Evolutionary conservation across 768 basidiomycete genomes (phyloP), one percentile per base, ranked within the genome.

Genomic region (Atractiella rhizophila): DNA sequence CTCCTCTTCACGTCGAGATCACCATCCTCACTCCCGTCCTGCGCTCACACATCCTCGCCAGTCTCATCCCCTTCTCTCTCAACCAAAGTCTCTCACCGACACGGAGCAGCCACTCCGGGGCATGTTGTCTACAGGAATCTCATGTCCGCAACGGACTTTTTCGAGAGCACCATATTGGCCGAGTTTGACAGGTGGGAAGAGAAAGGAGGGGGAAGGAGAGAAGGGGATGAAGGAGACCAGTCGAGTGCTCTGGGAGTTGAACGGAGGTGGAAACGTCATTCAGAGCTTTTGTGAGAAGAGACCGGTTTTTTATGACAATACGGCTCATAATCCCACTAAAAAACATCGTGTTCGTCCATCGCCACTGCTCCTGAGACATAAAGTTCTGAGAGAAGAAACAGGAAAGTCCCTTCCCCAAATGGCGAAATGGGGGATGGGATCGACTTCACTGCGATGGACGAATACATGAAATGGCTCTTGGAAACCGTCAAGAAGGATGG

Each of bases 241-340:
- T 5, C 70, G 70, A 41, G 69, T 78, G 0, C 75, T 78, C 52
- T 94, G 83, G 83, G 70, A 76, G 47, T 70, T 91, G 24, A 50
- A 40, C 27, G 28, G 48, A 28, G 76, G 81, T 43, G 86, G 80
- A 80, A 86, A 88, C 59, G 72, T 91, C 65, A 80, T 80, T 1
- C 75, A 81, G 48, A 74, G 86, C 15, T 98, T 88, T 81, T 74
- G 79, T 1, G 86, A 98, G 60, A 86, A 88, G 62, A 64, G 77
- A 33, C 85, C 88, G 57, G 73, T 94, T 18, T 83, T 96, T 51
- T 94, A 88, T 57, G 76, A 83, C 48, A 69, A 70, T 43, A 71
- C 68, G 6, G 66, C 68, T 39, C 35, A 85, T 80, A 75, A 68
- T 76, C 47, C 69, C 85, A 0, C 55, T 76, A 40, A 72, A 75